Percentiles rank a stretch among this genome's conserved stretches.
Conservation (phyloP, 805 yeast genomes). For the Barnettozyma sucrosica region DNA sequence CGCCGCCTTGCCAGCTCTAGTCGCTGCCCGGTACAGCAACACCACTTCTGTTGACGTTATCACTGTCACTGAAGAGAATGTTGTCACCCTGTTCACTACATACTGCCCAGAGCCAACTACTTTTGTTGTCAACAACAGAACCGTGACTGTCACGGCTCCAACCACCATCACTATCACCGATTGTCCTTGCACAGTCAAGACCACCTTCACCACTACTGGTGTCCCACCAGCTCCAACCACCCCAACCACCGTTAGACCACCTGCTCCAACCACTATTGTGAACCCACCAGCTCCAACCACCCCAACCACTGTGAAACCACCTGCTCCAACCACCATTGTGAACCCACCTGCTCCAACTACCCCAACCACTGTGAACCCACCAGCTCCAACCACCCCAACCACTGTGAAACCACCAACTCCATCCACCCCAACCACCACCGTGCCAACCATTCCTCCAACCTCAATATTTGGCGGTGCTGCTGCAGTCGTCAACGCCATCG, state of each 20-base stretch:
- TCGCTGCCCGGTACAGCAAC: constrained; percentile 14
- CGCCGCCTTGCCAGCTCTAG: constrained; percentile 12
- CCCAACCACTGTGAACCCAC: not conserved
- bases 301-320: not conserved
- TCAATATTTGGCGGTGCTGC: not conserved
- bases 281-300: not conserved
- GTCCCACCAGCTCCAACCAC: not conserved
- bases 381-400: not conserved
- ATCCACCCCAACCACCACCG: not conserved
- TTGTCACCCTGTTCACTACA: constrained; percentile 50
- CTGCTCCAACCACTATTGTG: constrained; percentile 2
- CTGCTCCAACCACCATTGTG: constrained; percentile 73
- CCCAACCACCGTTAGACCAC: not conserved
- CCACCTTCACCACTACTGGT: constrained; percentile 12
- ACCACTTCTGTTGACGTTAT: constrained; percentile 8
- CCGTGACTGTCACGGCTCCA: constrained; percentile 71
- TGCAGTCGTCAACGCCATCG: not conserved
- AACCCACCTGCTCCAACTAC: constrained; percentile 34
- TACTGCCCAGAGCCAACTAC: constrained; percentile 78
- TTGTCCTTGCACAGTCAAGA: constrained; percentile 73
- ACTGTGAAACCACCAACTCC: not conserved
- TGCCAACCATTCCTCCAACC: not conserved
- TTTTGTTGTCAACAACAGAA: constrained; percentile 55
- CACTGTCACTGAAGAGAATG: constrained; percentile 38
- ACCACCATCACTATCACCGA: constrained; percentile 83